Conservation (phyloP, 805 yeast species). For the Starmerella bombi region DNA sequence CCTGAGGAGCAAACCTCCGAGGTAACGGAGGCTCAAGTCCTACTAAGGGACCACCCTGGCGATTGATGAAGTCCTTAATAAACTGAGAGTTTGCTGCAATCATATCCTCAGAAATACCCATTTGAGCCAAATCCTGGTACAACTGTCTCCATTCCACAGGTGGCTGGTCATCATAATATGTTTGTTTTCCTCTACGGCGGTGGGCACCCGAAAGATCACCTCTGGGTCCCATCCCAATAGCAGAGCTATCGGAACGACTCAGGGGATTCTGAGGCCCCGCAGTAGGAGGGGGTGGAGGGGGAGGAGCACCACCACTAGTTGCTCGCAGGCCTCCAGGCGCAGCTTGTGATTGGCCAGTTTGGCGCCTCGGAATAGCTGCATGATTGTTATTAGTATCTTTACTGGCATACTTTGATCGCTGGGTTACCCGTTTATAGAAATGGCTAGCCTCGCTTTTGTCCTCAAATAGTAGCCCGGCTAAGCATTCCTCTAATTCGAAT, state of each 20-base stretch:
- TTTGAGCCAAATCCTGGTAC: conserved; percentile 55
- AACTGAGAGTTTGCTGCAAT: conserved; percentile 75
- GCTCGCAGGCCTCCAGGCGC: conserved; percentile 21
- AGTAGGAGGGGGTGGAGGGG: conserved; percentile 23
- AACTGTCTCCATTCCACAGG: conserved; percentile 76
- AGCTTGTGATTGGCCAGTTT: conserved; percentile 25
- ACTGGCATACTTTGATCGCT: conserved; percentile 70
- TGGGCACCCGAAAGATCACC: conserved; percentile 38
- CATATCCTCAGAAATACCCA: conserved; percentile 79
- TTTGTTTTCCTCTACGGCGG: conserved; percentile 25
- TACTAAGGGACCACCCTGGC: conserved; percentile 66
- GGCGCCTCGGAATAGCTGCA: conserved; percentile 72
- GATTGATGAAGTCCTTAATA: conserved; percentile 60
- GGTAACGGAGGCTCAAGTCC: conserved; percentile 81
- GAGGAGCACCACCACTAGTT: conserved; percentile 5
- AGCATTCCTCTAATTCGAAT: conserved; percentile 84
- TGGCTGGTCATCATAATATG: conserved; percentile 65
- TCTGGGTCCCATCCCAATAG: conserved; percentile 39
- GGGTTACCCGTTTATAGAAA: conserved; percentile 62
- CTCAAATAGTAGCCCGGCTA: conserved; percentile 75
- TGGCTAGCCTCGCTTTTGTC: conserved; percentile 80
- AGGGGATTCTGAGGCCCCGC: conserved; percentile 29
- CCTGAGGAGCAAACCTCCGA: conserved; percentile 31
- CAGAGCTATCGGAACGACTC: neutral
- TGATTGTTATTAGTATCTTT: conserved; percentile 76